Conservation (phyloP, 495 filamentous ascomycete genomes). For the Staphylotrichum longicolle region DNA sequence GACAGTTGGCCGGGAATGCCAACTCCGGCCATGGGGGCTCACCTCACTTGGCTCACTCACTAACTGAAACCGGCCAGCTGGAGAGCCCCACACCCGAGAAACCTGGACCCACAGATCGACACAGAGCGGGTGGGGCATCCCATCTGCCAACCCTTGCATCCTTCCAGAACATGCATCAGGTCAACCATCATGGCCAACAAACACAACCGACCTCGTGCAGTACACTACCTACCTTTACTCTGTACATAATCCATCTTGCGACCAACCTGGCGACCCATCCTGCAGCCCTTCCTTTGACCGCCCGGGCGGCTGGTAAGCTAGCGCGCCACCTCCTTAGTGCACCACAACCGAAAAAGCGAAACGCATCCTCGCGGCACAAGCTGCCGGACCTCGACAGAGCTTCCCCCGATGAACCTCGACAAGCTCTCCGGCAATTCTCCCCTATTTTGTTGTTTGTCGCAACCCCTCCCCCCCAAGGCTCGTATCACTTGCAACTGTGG, state of each 20-base stretch:
- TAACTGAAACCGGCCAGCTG: conserved; percentile 3
- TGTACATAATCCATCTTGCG: too few relatives aligned
- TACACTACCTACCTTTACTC: too few relatives aligned
- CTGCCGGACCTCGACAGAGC: neutral
- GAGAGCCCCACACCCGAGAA: neutral
- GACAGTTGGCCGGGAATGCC: neutral
- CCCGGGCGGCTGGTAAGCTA: too few relatives aligned
- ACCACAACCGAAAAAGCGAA: too few relatives aligned
- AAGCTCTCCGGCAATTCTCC: neutral
- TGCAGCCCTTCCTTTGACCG: too few relatives aligned
- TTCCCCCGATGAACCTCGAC: too few relatives aligned
- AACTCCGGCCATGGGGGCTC: too few relatives aligned
- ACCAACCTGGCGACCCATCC: too few relatives aligned
- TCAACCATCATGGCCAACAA: neutral
- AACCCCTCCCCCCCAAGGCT: neutral
- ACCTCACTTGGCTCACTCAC: neutral
- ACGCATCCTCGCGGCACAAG: neutral
- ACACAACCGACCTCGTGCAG: too few relatives aligned
- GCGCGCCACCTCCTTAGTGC: too few relatives aligned
- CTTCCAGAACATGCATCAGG: neutral
- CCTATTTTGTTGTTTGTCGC: neutral
- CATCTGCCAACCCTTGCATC: neutral
- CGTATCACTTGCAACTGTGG: neutral
- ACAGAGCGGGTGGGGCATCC: neutral
- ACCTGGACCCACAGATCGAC: neutral